phyloP scores from a whole-genome alignment of 306 rosid species.

The Hippophae tibetana region DNA sequence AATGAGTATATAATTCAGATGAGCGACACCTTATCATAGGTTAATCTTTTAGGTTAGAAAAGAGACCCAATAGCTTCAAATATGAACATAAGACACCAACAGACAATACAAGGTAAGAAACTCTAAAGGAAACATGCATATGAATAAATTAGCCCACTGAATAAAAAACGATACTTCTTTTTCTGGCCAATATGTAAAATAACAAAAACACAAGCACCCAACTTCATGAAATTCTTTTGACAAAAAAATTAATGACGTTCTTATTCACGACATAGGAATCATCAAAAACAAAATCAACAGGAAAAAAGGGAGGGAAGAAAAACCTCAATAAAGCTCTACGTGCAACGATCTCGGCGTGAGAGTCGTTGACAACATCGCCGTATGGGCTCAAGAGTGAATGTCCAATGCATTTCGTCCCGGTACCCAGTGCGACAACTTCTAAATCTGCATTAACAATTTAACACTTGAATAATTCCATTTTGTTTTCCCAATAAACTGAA shows the following conservation, averaged over 20 bases:
- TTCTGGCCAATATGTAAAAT: too few species aligned
- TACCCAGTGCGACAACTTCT: constrained; percentile 73
- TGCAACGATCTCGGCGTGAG: constrained; percentile 83
- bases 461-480: neutral
- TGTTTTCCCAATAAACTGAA: constrained; percentile 2
- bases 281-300: neutral
- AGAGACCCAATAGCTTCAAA: too few species aligned
- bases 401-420: constrained; percentile 88
- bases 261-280: neutral
- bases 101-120: too few species aligned
- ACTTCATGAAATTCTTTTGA: too few species aligned
- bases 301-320: neutral
- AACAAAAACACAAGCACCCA: too few species aligned
- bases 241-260: neutral
- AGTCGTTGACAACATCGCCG: constrained; percentile 76
- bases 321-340: constrained; percentile 80
- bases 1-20: too few species aligned
- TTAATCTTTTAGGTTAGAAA: too few species aligned
- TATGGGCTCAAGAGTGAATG: constrained; percentile 54
- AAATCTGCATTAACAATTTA: constrained; percentile 29
- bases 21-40: too few species aligned
- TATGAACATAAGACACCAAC: too few species aligned
- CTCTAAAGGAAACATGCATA: too few species aligned
- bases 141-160: too few species aligned
- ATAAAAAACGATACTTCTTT: too few species aligned